Evolutionary conservation across 73 alveolate species (phyloP).

Genomic region (Tetrahymena borealis): DNA sequence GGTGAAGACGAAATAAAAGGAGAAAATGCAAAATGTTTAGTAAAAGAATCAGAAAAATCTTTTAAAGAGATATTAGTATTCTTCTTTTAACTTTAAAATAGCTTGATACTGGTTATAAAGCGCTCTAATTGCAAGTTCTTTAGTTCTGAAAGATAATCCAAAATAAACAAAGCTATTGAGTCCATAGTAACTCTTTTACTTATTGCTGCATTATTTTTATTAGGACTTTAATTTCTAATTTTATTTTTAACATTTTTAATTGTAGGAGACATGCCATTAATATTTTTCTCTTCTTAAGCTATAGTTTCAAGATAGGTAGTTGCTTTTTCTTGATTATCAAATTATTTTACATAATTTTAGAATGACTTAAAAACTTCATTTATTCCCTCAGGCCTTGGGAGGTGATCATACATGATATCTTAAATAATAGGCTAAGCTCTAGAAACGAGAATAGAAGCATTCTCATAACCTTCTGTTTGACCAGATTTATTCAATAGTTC

Average conservation of each 20-base stretch:
- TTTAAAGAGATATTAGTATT: background rate
- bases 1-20: background rate
- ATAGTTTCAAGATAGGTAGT: background rate
- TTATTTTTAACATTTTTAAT: background rate
- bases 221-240: background rate
- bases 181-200: background rate
- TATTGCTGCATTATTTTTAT: background rate
- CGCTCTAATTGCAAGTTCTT: background rate
- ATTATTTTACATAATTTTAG: background rate
- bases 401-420: background rate
- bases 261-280: background rate
- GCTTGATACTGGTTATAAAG: background rate
- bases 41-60: background rate
- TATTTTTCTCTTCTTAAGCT: background rate
- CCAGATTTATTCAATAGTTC: background rate
- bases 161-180: background rate
- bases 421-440: background rate
- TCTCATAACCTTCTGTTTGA: background rate
- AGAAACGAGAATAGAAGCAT: background rate
- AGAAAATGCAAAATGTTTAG: background rate
- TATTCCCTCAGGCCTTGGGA: background rate
- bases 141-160: background rate
- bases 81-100: background rate
- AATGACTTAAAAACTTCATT: background rate
- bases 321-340: background rate